Base-by-base conservation (phyloP, 2,329 filamentous ascomycete genomes). In the Dryadomyces quercus-mongolicae region DNA sequence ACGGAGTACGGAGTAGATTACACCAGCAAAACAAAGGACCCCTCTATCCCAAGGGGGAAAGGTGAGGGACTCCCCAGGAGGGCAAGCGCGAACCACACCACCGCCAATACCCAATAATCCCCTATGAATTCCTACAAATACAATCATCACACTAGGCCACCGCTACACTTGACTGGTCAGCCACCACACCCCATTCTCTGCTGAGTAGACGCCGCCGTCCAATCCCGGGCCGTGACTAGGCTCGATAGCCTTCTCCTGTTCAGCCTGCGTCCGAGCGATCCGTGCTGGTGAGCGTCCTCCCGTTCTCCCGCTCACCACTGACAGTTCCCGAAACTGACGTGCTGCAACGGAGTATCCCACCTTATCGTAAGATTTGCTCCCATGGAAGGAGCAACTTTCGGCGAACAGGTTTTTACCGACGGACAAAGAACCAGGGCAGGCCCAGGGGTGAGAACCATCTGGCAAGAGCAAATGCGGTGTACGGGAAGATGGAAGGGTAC, bases 241-340 rank as follows among this genome's bases (percentile, higher is more conserved):
- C 46, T 46, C 21, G 49, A 46, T 51, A 55, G 57, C 55, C 49
- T 49, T 51, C 47, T 45, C 20, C 36, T 48, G 18, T 21, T 34
- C 56, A 52, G 48, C 44, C 53, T 55, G 51, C 48, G 57, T 50
- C 57, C 57, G 57, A 44, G 55, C 54, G 43, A 54, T 59, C 55
- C 57, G 36, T 40, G 36, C 36, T 40, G 36, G 36, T 40, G 36
- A 12, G 10, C 10, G 8, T 40, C 10, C 36, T 40, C 6, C 36
- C 15, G 25, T 31, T 4, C 25, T 31, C 25, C 25, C 25, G 25
- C 8, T 31, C 25, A 31, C 25, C 25, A 31, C 25, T 31, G 25
- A 8, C 8, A 31, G 25, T 31, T 31, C 25, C 25, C 25, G 25
- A 31, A 31, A 31, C 25, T 31, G 25, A 31, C 25, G 25, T 31